Evolutionary conservation across 257 asterid genomes (phyloP), one percentile per base, ranked within the genome.

Genomic region (Penstemon davidsonii): DNA sequence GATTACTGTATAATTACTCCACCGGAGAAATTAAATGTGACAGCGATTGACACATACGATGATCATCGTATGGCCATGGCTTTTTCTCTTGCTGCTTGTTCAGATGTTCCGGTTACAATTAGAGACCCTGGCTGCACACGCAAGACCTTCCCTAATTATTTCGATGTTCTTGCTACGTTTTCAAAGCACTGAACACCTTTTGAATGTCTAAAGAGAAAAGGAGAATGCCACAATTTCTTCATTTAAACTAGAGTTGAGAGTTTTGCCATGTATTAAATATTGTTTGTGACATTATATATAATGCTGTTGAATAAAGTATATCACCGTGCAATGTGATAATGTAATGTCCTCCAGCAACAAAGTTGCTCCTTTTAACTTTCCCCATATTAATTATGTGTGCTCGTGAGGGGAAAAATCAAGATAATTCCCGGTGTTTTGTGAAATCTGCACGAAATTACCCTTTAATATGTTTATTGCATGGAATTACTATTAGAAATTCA

Each of bases 21-120:
- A 38, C 97, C 97, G 0, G 96, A 94, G 85, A 88, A 94, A 72
- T 5, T 92, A 71, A 92, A 83, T 3, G 79, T 80, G 64, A 70
- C 99, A 13, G 89, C 95, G 38, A 94, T 94, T 4, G 96, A 94
- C 73, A 94, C 96, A 3, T 94, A 90, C 25, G 96, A 94, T 42
- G 99, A 94, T 75, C 99, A 94, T 73, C 71, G 96, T 72, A 94
- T 91, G 99, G 99, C 97, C 38, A 94, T 94, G 99, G 97, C 97
- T 43, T 91, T 94, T 69, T 94, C 99, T 53, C 97, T 94, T 5
- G 97, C 96, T 8, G 99, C 99, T 15, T 90, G 97, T 69, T 91
- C 92, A 10, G 96, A 90, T 47, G 97, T 93, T 46, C 97, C 99
- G 0, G 96, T 93, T 49, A 90, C 97, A 8, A 90, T 93, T 77